Evolutionary conservation across 306 rosid species (phyloP).

Genomic region (Sindora glabra): DNA sequence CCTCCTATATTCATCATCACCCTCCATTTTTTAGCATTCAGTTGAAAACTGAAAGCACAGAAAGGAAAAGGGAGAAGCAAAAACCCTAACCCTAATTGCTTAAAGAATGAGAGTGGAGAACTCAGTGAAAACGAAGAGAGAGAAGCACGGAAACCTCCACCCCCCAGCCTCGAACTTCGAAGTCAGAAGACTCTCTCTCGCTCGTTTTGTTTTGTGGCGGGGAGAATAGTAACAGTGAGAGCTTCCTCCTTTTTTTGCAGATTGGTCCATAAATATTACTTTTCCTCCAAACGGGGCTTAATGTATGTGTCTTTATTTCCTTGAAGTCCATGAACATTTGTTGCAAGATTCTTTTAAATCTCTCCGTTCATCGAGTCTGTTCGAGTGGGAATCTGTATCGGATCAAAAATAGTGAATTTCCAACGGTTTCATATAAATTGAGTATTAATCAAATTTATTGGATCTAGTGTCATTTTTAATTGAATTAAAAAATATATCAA

Average conservation of each 20-base stretch:
- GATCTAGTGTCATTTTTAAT: no score
- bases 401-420: no score
- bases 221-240: constrained; percentile 13
- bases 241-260: constrained; percentile 2
- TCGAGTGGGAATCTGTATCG: no score
- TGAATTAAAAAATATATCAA: no score
- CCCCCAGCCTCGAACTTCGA: constrained; percentile 26
- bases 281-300: not conserved
- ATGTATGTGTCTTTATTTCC: no score
- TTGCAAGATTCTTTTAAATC: no score
- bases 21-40: constrained; percentile 40
- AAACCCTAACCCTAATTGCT: not conserved
- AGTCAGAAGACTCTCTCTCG: constrained; percentile 11
- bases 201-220: constrained; percentile 36
- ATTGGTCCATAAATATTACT: not conserved
- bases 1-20: constrained; percentile 47
- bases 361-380: no score
- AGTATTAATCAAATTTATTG: no score
- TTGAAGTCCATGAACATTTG: no score
- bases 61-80: constrained; percentile 1
- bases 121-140: not conserved
- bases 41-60: not conserved
- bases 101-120: not conserved
- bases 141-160: constrained; percentile 1
- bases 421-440: no score